These are phyloP conservation scores for Marasmius sp. DNA, from an alignment of 1,284 basidiomycete species.

Conservation along the genomic window DNA sequence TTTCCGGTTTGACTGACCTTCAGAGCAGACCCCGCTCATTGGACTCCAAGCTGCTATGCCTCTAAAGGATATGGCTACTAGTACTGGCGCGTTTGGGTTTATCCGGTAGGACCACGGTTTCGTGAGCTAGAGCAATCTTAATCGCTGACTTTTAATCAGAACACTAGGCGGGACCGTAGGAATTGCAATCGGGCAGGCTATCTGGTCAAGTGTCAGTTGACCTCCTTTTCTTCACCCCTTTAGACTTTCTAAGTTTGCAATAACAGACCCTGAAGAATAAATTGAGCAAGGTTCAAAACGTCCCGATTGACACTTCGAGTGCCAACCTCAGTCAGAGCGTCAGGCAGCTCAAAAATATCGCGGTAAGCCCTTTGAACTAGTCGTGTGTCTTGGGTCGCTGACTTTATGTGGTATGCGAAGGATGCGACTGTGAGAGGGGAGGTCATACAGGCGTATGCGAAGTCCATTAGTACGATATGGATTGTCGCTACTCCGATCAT, in stretches of 20 bases:
- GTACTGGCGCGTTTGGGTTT: slow-evolving; percentile 71
- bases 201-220: slow-evolving; percentile 57
- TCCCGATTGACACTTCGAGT: slow-evolving; percentile 50
- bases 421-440: slow-evolving; percentile 45
- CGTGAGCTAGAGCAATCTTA: not conserved
- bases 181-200: slow-evolving; percentile 69
- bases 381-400: too few relatives aligned
- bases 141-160: slow-evolving; percentile 29
- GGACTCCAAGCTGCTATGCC: slow-evolving; percentile 82
- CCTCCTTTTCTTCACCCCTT: not conserved
- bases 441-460: slow-evolving; percentile 70
- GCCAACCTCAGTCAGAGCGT: slow-evolving; percentile 59
- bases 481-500: slow-evolving; percentile 61
- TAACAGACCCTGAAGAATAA: slow-evolving; percentile 51
- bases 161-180: slow-evolving; percentile 80
- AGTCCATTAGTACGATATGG: slow-evolving; percentile 74
- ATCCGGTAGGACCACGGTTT: slow-evolving; percentile 45
- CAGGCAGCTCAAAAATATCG: slow-evolving; percentile 49
- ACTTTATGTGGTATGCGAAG: slow-evolving; percentile 28
- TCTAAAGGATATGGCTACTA: slow-evolving; percentile 78
- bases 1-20: not conserved
- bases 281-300: slow-evolving; percentile 45
- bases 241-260: not conserved
- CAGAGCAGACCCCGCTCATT: slow-evolving; percentile 57
- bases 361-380: slow-evolving; percentile 38